Percentiles rank a stretch among this genome's conserved stretches.
Conservation (phyloP, 257 asterid species). For the Galeopsis tetrahit region DNA sequence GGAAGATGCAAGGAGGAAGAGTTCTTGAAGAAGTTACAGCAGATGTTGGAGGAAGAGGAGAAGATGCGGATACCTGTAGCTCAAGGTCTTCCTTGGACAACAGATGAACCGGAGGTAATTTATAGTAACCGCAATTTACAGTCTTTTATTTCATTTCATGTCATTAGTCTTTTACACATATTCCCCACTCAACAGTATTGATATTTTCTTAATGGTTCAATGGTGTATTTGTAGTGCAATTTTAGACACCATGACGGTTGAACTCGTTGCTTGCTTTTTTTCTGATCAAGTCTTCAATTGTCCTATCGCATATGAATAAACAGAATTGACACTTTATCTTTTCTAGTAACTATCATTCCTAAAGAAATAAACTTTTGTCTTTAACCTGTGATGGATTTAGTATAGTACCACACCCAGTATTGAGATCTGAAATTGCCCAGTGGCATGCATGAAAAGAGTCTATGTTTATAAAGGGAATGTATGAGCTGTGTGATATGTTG, state of each 20-base stretch:
- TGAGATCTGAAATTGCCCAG: background rate
- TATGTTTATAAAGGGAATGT: background rate
- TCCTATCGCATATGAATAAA: background rate
- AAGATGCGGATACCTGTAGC: conserved; percentile 82
- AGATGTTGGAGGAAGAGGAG: conserved; percentile 81
- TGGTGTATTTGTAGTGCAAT: conserved; percentile 1
- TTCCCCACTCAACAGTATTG: background rate
- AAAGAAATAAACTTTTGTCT: background rate
- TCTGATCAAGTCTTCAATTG: background rate
- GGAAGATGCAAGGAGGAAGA: conserved; percentile 89
- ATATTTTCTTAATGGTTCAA: background rate
- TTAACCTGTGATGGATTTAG: background rate
- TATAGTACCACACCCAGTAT: background rate
- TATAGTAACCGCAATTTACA: conserved; percentile 10
- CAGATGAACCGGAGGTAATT: conserved; percentile 95
- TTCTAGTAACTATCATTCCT: background rate
- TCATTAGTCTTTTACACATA: background rate
- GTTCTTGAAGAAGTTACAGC: conserved; percentile 68
- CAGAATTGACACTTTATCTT: background rate
- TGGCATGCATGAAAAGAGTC: background rate
- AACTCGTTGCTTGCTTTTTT: background rate
- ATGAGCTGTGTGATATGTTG: background rate
- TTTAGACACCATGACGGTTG: conserved; percentile 4
- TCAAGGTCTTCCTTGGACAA: conserved; percentile 98
- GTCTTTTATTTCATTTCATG: background rate